Evolutionary conservation across 169 alveolate genomes (phyloP).

Genomic region (Blepharisma undulans): DNA sequence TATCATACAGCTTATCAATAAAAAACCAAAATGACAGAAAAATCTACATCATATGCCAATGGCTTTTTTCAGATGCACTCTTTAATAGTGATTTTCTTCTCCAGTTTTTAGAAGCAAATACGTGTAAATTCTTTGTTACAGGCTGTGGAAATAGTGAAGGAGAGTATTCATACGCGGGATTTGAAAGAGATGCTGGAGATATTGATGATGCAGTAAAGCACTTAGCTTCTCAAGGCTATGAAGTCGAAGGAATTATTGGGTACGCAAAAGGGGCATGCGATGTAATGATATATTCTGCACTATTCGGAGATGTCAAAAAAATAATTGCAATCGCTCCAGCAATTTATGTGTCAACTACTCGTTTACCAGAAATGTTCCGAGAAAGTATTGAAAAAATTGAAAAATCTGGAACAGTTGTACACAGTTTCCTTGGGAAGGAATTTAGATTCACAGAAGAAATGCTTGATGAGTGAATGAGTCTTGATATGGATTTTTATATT

Average conservation of each 20-base stretch:
- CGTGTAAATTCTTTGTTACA: background rate
- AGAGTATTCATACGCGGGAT: background rate
- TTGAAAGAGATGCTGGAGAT: background rate
- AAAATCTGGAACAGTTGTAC: background rate
- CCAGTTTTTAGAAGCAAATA: background rate
- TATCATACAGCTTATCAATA: too few relatives aligned
- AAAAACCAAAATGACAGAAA: too few relatives aligned
- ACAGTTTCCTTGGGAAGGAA: background rate
- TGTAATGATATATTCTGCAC: background rate
- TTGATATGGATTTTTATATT: background rate
- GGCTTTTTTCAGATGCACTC: too few relatives aligned
- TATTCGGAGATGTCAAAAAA: background rate
- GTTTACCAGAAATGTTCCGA: background rate
- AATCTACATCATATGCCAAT: too few relatives aligned
- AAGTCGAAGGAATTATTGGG: conserved; percentile 1
- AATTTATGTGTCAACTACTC: background rate
- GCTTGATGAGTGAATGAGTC: background rate
- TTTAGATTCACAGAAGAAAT: background rate
- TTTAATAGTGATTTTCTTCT: too few relatives aligned
- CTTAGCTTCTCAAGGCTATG: background rate
- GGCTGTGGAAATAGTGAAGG: conserved; percentile 34
- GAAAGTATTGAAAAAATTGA: background rate
- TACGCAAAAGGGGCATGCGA: background rate
- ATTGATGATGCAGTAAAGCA: background rate
- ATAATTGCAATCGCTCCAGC: background rate